A percentile compares a stretch with the other conserved stretches of the same genome.
phyloP scores from a whole-genome alignment of 441 rosid species.

The Jatropha multifida region DNA sequence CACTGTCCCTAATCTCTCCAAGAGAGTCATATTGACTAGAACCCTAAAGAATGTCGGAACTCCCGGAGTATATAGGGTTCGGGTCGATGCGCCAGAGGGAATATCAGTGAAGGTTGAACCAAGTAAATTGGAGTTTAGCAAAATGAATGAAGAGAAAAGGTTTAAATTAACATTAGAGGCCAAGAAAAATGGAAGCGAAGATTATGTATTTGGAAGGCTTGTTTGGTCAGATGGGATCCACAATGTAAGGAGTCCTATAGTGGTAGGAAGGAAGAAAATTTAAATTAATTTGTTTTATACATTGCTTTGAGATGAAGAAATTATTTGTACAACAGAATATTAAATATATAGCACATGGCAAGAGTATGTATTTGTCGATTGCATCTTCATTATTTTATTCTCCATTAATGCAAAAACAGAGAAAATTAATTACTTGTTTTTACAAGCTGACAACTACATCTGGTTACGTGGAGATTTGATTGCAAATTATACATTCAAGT shows the following conservation, averaged over 20 bases:
- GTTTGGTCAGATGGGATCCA: slow-evolving; percentile 32
- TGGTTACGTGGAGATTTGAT: no score
- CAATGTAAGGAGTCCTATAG: slow-evolving; percentile 26
- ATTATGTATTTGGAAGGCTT: slow-evolving; percentile 20
- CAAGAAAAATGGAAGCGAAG: neutral
- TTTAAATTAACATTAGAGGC: slow-evolving; percentile 20
- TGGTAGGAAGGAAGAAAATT: neutral
- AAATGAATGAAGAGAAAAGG: slow-evolving; percentile 25
- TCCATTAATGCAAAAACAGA: neutral
- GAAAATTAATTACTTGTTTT: no score
- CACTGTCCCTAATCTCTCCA: slow-evolving; percentile 33
- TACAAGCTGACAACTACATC: no score
- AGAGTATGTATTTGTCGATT: no score
- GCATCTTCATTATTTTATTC: no score
- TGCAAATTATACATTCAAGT: no score
- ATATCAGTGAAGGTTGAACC: slow-evolving; percentile 19
- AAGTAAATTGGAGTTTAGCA: slow-evolving; percentile 3
- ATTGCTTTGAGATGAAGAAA: neutral
- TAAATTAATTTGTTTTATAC: neutral
- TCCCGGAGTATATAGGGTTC: slow-evolving; percentile 24
- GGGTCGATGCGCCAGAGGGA: slow-evolving; percentile 17
- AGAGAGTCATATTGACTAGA: slow-evolving; percentile 24
- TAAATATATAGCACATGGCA: neutral
- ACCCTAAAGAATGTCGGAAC: slow-evolving; percentile 44
- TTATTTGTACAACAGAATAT: neutral